Base-by-base conservation (phyloP, 371 early-diverging fungal genomes). In the Mortierella sp. region DNA sequence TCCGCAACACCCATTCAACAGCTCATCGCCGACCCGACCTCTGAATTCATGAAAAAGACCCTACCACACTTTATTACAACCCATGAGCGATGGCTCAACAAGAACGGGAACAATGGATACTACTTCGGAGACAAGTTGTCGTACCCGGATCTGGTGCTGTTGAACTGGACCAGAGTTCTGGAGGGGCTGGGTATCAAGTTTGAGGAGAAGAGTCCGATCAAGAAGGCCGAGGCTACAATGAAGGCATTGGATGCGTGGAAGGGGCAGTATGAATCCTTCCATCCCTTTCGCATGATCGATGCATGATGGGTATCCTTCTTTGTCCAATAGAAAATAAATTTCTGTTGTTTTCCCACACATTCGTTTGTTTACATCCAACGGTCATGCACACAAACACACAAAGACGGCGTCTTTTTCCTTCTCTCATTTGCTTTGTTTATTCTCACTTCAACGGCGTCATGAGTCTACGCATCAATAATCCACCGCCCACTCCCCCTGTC, bases 81-180 rank as follows among this genome's bases (percentile, higher is more conserved):
- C 37, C 82, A 81, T 48, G 74, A 77, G 29, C 53, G 74, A 2
- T 77, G 77, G 82, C 50, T 81, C 44, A 55, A 65, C 65, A 73
- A 74, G 71, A 81, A 81, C 34, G 82, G 82, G 9, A 74, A 81
- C 70, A 81, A 81, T 69, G 82, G 81, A 9, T 71, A 77, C 45
- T 80, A 80, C 45, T 80, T 80, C 55, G 81, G 82, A 4, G 43
- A 70, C 26, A 40, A 0, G 26, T 26, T 74, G 43, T 43, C 82
- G 11, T 77, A 70, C 22, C 74, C 82, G 0, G 82, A 81, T 14
- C 48, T 81, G 8, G 72, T 70, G 9, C 37, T 81, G 64, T 24
- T 77, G 48, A 77, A 81, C 52, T 77, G 82, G 77, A 24, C 70
- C 22, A 22, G 77, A 14, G 50, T 81, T 22, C n/a, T 77, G 48